phyloP scores from a whole-genome alignment of 2,329 filamentous ascomycete genomes.

The Metarhizium album region DNA sequence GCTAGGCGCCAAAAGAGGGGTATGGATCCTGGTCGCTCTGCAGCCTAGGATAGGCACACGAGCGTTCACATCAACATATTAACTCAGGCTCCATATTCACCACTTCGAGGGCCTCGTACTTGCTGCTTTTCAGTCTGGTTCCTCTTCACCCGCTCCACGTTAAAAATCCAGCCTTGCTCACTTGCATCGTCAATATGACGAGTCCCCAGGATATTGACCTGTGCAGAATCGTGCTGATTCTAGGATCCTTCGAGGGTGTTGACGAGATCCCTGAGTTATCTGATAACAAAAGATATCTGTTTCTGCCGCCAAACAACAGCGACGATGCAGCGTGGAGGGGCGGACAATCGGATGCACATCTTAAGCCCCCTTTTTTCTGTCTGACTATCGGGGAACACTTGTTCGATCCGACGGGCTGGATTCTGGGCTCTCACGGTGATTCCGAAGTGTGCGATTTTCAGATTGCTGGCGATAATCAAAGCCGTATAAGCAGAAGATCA shows the following conservation, averaged over 20 bases:
- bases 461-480: constrained; percentile 2
- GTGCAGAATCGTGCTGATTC: neutral
- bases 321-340: neutral
- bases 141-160: neutral
- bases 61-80: neutral
- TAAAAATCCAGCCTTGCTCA: neutral
- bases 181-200: neutral
- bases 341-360: neutral
- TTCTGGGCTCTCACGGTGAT: constrained; percentile 6
- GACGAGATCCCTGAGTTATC: neutral
- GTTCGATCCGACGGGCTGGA: constrained; percentile 7
- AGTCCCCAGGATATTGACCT: neutral
- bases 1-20: neutral
- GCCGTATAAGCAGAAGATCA: constrained; percentile 1
- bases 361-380: constrained; percentile 3
- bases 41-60: neutral
- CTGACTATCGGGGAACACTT: constrained; percentile 5
- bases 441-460: constrained; percentile 7
- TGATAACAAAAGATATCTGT: neutral
- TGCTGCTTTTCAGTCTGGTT: neutral
- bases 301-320: neutral
- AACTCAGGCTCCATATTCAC: neutral
- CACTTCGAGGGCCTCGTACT: neutral
- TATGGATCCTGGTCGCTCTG: neutral
- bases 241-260: neutral